These are phyloP conservation scores for Nephromyces sp. DNA, from an alignment of 169 alveolate genomes.

Conservation along the genomic window DNA sequence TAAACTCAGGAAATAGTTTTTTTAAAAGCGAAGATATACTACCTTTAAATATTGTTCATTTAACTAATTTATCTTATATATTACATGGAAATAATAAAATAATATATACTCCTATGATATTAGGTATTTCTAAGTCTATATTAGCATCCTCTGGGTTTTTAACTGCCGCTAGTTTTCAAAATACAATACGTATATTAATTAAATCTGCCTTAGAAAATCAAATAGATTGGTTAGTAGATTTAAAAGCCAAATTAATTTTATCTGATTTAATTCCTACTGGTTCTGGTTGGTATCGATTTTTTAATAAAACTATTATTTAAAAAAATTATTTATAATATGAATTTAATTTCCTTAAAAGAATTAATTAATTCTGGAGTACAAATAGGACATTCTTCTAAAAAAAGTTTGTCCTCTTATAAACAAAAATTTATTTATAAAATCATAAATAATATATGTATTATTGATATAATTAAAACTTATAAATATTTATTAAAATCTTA, in stretches of 20 bases:
- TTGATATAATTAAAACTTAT: background rate
- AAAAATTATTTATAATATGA: background rate
- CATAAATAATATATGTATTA: background rate
- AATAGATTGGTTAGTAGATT: constrained; percentile 5
- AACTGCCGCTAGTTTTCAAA: background rate
- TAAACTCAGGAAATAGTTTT: background rate
- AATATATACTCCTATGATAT: constrained; percentile 5
- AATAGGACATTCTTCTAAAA: constrained; percentile 1
- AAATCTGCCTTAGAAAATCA: background rate
- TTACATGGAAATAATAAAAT: constrained; percentile 24
- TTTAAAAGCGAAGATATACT: constrained; percentile 16
- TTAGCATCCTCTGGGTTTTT: constrained; percentile 3
- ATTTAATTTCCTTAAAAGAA: background rate
- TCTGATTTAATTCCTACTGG: constrained; percentile 6
- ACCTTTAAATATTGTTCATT: background rate
- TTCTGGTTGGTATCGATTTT: constrained; percentile 7
- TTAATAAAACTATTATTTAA: constrained; percentile 5
- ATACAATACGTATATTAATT: background rate
- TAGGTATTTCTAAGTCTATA: constrained; percentile 31
- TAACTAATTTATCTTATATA: constrained; percentile 9
- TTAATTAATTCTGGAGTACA: background rate
- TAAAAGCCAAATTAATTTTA: constrained; percentile 1
- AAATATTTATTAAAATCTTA: constrained; percentile 5
- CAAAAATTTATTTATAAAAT: constrained; percentile 4
- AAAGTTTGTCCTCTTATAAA: background rate